Percentiles rank a stretch among this genome's conserved stretches.
Evolutionary conservation across 106 monocot genomes (phyloP).

Genomic region (Amphibolis antarctica): DNA sequence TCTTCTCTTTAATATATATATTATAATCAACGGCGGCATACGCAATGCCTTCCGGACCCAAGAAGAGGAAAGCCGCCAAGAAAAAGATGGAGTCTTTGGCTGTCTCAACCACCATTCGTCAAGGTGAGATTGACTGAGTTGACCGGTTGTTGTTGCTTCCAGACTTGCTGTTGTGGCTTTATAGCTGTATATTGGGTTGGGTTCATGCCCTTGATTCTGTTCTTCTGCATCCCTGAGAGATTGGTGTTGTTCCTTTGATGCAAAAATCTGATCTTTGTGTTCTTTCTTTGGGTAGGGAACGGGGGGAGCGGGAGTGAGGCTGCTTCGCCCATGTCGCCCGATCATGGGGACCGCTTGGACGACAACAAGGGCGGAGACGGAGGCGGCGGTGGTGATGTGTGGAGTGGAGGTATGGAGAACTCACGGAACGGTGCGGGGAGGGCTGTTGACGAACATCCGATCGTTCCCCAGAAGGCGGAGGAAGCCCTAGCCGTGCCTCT

Average conservation of each 20-base stretch:
- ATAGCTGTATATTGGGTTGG: constrained; percentile 1
- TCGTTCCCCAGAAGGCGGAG: too few species aligned
- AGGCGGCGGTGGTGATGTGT: background rate
- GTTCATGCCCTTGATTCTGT: background rate
- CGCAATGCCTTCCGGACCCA: constrained; percentile 11
- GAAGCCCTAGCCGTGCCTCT: background rate
- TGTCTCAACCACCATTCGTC: background rate
- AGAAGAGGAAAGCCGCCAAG: constrained; percentile 14
- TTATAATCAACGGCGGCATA: too few species aligned
- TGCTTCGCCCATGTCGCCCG: background rate
- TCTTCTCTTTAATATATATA: too few species aligned
- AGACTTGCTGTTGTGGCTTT: background rate
- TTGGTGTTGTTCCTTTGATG: too few species aligned
- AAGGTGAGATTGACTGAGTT: background rate
- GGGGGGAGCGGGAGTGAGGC: constrained; percentile 2
- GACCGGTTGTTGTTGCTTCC: background rate
- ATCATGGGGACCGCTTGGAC: background rate
- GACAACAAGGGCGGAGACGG: background rate
- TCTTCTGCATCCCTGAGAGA: background rate
- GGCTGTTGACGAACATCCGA: too few species aligned
- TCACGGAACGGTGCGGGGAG: too few species aligned
- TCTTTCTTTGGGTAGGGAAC: background rate
- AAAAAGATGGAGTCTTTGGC: constrained; percentile 9
- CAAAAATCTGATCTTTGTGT: too few species aligned
- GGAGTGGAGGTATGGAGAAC: too few species aligned